phyloP scores from a whole-genome alignment of 202 grass and related monocot genomes.

The Carex sylvatica region DNA sequence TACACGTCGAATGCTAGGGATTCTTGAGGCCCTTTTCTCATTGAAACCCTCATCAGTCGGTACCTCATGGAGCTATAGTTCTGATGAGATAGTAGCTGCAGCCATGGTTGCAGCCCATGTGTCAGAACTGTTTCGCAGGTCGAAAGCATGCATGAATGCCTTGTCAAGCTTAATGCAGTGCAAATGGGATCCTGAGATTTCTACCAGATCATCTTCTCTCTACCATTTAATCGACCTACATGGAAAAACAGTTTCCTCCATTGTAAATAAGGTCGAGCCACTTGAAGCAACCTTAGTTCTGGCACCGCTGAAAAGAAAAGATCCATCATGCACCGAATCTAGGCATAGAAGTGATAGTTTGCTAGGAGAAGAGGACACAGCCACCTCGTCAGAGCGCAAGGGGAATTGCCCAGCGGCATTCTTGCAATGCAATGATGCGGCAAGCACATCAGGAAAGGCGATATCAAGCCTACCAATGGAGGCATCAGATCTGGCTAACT shows the following conservation, averaged over 20 bases:
- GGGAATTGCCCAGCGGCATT: slow-evolving; percentile 44
- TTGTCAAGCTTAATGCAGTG: slow-evolving; percentile 74
- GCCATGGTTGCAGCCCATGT: slow-evolving; percentile 99
- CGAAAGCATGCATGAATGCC: slow-evolving; percentile 86
- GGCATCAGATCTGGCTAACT: slow-evolving; percentile 90
- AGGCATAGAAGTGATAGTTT: slow-evolving; percentile 33
- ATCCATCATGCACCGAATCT: slow-evolving; percentile 36
- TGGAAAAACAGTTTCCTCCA: slow-evolving; percentile 94
- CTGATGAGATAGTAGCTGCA: slow-evolving; percentile 98
- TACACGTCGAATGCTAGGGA: slow-evolving; percentile 84
- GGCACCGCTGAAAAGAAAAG: slow-evolving; percentile 47
- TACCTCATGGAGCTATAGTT: slow-evolving; percentile 97
- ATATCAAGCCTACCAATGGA: slow-evolving; percentile 74
- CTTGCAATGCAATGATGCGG: slow-evolving; percentile 42
- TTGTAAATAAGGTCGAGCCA: slow-evolving; percentile 96
- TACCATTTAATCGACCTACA: slow-evolving; percentile 96
- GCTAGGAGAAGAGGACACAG: slow-evolving; percentile 36
- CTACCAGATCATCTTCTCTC: slow-evolving; percentile 78
- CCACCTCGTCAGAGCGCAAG: slow-evolving; percentile 42
- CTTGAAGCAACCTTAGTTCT: slow-evolving; percentile 67
- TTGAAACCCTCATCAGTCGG: slow-evolving; percentile 97
- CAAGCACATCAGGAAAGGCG: slow-evolving; percentile 66
- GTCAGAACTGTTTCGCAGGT: slow-evolving; percentile 89
- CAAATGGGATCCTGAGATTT: slow-evolving; percentile 88
- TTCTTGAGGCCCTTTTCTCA: slow-evolving; percentile 98